A percentile compares a stretch with the other conserved stretches of the same genome.
phyloP scores from a whole-genome alignment of 805 yeast species.

The Monosporozyma yasuniensis region DNA sequence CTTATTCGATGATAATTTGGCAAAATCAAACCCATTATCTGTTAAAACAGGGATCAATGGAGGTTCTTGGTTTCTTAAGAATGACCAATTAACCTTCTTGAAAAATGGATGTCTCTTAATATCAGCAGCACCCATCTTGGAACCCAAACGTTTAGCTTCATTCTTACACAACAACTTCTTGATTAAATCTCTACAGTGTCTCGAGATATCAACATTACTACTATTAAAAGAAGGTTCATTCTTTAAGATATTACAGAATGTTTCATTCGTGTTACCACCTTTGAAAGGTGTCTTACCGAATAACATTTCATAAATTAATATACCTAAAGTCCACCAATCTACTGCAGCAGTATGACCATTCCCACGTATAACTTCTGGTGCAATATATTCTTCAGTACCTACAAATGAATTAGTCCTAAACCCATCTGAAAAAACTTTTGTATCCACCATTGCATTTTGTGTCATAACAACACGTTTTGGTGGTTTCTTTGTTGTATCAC shows the following conservation, averaged over 20 bases:
- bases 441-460: constrained; percentile 44
- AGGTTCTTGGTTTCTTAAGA: constrained; percentile 83
- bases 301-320: constrained; percentile 88
- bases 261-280: constrained; percentile 79
- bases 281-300: constrained; percentile 95
- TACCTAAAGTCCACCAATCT: constrained; percentile 99
- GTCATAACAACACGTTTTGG: constrained; percentile 2
- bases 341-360: constrained; percentile 97
- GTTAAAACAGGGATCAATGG: constrained; percentile 87
- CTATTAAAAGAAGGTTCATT: constrained; percentile 77
- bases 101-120: constrained; percentile 86
- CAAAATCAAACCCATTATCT: constrained; percentile 42
- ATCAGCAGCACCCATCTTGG: constrained; percentile 91
- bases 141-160: constrained; percentile 81
- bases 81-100: constrained; percentile 91
- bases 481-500: constrained; percentile 46
- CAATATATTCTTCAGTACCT: constrained; percentile 97
- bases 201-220: constrained; percentile 48
- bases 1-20: constrained; percentile 24
- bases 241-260: constrained; percentile 81
- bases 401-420: constrained; percentile 96
- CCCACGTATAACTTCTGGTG: constrained; percentile 96
- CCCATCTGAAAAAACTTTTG: constrained; percentile 92
- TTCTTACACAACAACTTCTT: constrained; percentile 79
- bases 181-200: constrained; percentile 69